phyloP scores from a whole-genome alignment of 2,329 filamentous ascomycete genomes.

The Capronia americana region DNA sequence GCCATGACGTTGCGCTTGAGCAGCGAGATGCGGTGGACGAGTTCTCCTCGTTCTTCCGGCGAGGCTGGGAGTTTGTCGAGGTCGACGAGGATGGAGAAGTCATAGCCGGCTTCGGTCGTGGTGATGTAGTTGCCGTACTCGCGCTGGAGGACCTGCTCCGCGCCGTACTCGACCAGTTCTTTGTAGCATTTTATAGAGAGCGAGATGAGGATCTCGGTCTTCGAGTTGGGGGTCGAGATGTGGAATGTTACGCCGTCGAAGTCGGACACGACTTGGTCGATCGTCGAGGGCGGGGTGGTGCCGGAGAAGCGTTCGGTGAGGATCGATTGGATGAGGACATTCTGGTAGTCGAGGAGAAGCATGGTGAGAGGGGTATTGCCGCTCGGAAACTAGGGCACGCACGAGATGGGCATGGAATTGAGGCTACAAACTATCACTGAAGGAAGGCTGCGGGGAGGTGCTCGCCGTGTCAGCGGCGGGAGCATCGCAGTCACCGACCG shows the following conservation, averaged over 20 bases:
- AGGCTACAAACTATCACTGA: neutral
- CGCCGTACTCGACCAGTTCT: conserved; percentile 91
- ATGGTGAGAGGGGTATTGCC: conserved; percentile 50
- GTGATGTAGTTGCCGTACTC: conserved; percentile 96
- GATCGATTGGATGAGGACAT: conserved; percentile 94
- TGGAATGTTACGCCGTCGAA: conserved; percentile 99
- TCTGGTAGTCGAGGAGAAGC: conserved; percentile 99
- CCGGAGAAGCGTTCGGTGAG: conserved; percentile 93
- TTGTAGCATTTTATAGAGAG: conserved; percentile 93
- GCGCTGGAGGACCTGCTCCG: conserved; percentile 85
- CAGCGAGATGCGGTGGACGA: conserved; percentile 85
- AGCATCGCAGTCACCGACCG: neutral
- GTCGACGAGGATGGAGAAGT: conserved; percentile 93
- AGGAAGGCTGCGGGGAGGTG: neutral
- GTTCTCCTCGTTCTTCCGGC: conserved; percentile 83
- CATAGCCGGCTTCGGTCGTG: conserved; percentile 84
- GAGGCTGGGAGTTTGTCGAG: conserved; percentile 83
- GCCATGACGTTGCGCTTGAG: conserved; percentile 99
- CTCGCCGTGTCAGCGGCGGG: neutral
- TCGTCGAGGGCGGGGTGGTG: conserved; percentile 61
- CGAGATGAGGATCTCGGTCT: conserved; percentile 93
- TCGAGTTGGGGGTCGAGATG: conserved; percentile 92
- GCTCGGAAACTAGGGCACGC: neutral
- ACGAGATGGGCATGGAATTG: neutral
- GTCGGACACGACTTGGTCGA: conserved; percentile 98